phyloP scores from a whole-genome alignment of 805 yeast species.

The Metschnikowia hibisci region DNA sequence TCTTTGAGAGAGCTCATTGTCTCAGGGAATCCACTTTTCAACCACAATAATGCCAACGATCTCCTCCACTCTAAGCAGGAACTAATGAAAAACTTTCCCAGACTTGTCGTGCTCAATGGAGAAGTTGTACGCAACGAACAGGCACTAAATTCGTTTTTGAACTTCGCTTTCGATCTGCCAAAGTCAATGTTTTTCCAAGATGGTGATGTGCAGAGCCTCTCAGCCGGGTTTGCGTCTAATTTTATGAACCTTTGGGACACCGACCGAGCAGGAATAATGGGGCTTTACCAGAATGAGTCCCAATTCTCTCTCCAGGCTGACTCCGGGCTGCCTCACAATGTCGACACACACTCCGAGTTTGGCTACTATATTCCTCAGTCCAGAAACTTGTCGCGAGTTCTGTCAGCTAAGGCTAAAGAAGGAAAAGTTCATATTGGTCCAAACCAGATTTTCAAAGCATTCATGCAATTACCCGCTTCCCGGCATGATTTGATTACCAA shows the following conservation, averaged over 20 bases:
- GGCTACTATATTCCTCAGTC: slow-evolving; percentile 70
- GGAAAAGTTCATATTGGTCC: slow-evolving; percentile 65
- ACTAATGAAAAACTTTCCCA: slow-evolving; percentile 72
- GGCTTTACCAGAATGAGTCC: slow-evolving; percentile 76
- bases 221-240: slow-evolving; percentile 74
- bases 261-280: slow-evolving; percentile 63
- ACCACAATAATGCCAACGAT: slow-evolving; percentile 27
- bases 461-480: slow-evolving; percentile 71
- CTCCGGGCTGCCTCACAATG: slow-evolving; percentile 56
- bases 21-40: slow-evolving; percentile 69
- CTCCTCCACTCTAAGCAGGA: slow-evolving; percentile 50
- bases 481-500: slow-evolving; percentile 62
- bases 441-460: slow-evolving; percentile 56
- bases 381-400: slow-evolving; percentile 68
- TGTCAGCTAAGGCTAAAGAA: slow-evolving; percentile 50
- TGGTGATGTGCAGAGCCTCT: slow-evolving; percentile 59
- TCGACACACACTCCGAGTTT: slow-evolving; percentile 38
- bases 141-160: slow-evolving; percentile 48
- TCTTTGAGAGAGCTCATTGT: slow-evolving; percentile 73
- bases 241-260: slow-evolving; percentile 80
- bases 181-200: slow-evolving; percentile 80
- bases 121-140: slow-evolving; percentile 70
- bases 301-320: slow-evolving; percentile 81
- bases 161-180: slow-evolving; percentile 51
- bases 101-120: slow-evolving; percentile 74